Evolutionary conservation across 2,329 filamentous ascomycete species (phyloP), one percentile per base, ranked within the genome.

Genomic region (Ustilaginoidea virens): DNA sequence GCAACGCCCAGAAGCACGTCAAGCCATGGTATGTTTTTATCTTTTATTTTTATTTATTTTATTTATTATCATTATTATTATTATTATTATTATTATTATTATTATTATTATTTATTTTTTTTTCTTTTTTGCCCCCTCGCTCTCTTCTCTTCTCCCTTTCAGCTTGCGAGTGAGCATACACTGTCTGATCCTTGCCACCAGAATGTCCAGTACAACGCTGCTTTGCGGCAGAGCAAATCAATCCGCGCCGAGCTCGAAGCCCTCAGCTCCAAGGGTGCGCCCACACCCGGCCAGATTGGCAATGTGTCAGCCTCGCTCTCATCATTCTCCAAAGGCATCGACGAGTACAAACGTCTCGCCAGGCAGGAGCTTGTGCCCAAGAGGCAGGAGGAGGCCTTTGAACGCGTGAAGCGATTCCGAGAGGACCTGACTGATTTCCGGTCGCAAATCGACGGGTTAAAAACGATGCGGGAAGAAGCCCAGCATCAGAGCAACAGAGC

Each of bases 361-460:
- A 80, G 81, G 39, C 80, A 87, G 44, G 90, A 98, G 53, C 72
- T 93, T 18, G 86, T 92, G 32, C 69, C 80, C 4, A 78, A 81
- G 34, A 98, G 96, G 56, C 81, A 92, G 42, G 78, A 90, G 35
- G 93, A 96, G 48, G 90, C 87, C 1, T 65, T 73, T 38, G 83
- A 92, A 48, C 73, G 90, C 25, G 66, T 93, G 33, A 80, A 80
- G 52, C 82, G 74, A 43, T 98, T 98, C 56, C 75, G 82, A 33
- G 55, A 66, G 24, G 87, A 96, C 47, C 68, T 96, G 3, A 58
- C 74, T 28, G 81, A 86, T 31, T 93, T 85, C 50, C 70, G 83
- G 20, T 56, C 70, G 14, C 75, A 81, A 42, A 77, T 94, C 41
- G 80, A 86, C 39, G 63, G 68, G 20, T 58, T 94, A 28, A 90